These are phyloP conservation scores for Penicillium bialowiezense DNA, from an alignment of 495 filamentous ascomycete species.

Conservation along the genomic window DNA sequence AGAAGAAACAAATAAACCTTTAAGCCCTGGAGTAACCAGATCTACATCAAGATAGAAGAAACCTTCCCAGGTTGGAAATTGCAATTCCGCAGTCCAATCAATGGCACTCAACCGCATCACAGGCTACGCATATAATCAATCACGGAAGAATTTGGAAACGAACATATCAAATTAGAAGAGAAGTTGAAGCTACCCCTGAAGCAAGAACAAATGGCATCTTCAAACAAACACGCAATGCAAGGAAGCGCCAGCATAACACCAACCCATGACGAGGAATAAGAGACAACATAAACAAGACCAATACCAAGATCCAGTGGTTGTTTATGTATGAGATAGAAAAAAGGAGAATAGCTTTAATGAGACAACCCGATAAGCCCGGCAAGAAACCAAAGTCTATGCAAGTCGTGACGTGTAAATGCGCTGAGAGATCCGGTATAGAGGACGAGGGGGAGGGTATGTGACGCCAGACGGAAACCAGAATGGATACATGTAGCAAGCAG, in stretches of 20 bases:
- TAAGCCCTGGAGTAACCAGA: too few relatives aligned
- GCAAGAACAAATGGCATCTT: background rate
- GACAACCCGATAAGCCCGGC: constrained; percentile 13
- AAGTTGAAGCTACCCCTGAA: constrained; percentile 1
- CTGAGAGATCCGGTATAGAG: constrained; percentile 6
- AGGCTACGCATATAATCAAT: too few relatives aligned
- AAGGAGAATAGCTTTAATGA: constrained; percentile 20
- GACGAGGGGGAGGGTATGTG: constrained; percentile 7
- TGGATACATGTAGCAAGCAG: constrained; percentile 10
- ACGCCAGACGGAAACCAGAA: constrained; percentile 12
- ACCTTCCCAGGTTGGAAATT: too few relatives aligned
- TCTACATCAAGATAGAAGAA: too few relatives aligned
- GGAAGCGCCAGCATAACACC: constrained; percentile 20
- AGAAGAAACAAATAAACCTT: too few relatives aligned
- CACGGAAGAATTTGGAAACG: too few relatives aligned
- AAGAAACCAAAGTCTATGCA: constrained; percentile 30
- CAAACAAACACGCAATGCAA: constrained; percentile 8
- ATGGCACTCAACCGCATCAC: too few relatives aligned
- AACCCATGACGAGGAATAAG: constrained; percentile 17
- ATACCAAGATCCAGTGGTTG: constrained; percentile 11
- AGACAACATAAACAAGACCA: constrained; percentile 6
- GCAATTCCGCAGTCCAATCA: too few relatives aligned
- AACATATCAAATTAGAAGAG: too few relatives aligned
- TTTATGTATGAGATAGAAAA: constrained; percentile 22
- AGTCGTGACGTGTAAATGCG: constrained; percentile 25